phyloP scores from a whole-genome alignment of 2,329 filamentous ascomycete species.

The Colletotrichum cuscutae region DNA sequence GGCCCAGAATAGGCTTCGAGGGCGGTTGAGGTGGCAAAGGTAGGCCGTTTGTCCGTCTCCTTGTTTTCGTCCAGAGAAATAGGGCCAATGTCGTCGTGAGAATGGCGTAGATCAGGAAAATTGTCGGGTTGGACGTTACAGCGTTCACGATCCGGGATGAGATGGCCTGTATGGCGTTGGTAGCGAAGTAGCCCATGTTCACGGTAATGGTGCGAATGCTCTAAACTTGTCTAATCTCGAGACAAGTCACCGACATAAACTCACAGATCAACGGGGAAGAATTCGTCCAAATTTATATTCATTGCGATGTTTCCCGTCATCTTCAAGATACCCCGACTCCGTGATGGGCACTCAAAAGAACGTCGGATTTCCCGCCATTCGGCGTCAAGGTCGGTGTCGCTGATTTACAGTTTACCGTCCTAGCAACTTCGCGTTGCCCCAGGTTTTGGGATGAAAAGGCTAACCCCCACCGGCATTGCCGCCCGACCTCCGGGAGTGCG shows the following conservation, averaged over 20 bases:
- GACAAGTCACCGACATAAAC: too few species aligned
- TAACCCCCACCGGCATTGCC: background rate
- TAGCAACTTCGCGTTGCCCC: background rate
- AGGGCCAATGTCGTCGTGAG: background rate
- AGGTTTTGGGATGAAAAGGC: background rate
- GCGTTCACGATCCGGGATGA: background rate
- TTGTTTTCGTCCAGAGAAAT: background rate
- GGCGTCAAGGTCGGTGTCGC: background rate
- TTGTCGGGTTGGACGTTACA: background rate
- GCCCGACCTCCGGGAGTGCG: background rate
- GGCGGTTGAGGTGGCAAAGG: conserved; percentile 2
- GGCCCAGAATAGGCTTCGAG: background rate
- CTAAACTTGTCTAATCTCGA: background rate
- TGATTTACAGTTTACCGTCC: background rate
- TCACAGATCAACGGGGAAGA: background rate
- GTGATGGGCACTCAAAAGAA: background rate
- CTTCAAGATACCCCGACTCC: background rate
- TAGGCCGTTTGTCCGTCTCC: too few species aligned
- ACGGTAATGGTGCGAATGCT: background rate
- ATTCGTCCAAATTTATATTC: background rate
- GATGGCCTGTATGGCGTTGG: background rate
- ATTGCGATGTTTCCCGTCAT: background rate
- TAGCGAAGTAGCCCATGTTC: background rate
- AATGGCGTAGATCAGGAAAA: background rate
- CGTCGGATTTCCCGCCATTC: background rate